Base-by-base conservation (phyloP, 139 green algal genomes). In the Tetraselmis chui region DNA sequence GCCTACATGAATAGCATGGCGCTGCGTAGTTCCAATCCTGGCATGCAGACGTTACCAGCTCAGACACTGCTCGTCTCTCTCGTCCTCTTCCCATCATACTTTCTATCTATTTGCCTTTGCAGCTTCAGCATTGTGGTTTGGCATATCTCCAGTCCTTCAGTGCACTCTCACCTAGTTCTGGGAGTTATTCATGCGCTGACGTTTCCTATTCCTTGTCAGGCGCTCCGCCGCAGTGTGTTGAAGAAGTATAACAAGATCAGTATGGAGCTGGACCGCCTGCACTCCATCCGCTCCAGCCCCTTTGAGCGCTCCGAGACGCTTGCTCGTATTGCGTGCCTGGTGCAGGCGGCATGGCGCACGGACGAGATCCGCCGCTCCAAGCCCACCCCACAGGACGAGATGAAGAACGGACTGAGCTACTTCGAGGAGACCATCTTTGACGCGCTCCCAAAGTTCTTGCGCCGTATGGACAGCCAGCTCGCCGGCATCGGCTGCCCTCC, bases 311-410 rank as follows among this genome's bases (percentile, higher is more conserved):
- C 87, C n/a, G 92, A 96, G 87, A 83, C 79, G 45, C 87, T 96
- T 84, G 92, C 95, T 79, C 83, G 90, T 77, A 95, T 97, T 81
- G 89, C 74, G 84, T 85, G 1, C 79, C 87, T 91, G 30, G 86
- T 98, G 30, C 90, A 97, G 88, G 90, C 89, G 0, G 91, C 94
- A 2, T 99, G 96, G 96, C 86, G 95, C 59, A 99, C 96, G 1
- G 96, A 98, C 83, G 96, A 99, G 90, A 98, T 99, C 84, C 87
- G 96, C 25, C 83, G 96, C 29, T 85, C 86, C 79, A 94, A 95
- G 85, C 96, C 96, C 31, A 96, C 91, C 0, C 96, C 96, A 11
- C 89, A 97, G 91, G 96, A 98, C 79, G 96, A 99, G 91, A 97
- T 97, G 91, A 88, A 95, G 23, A 89, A 93, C 30, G 96, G 96